Base-by-base conservation (phyloP, 106 monocot species). In the Dioscorea zingiberensis region DNA sequence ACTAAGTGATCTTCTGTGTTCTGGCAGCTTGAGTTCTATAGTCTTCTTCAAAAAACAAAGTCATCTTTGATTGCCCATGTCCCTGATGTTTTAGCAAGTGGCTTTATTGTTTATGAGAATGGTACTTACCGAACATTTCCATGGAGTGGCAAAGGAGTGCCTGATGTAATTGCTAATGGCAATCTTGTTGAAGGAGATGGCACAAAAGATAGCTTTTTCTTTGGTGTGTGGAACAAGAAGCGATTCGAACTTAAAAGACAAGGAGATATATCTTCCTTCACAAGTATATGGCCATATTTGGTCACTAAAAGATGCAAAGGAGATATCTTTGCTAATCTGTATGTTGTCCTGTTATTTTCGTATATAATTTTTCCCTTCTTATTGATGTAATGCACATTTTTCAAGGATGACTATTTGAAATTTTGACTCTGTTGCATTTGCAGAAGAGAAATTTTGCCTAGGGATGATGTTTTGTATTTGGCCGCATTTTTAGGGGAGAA, bases 401-500 rank as follows among this genome's bases (percentile, higher is more conserved):
- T n/a, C n/a, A n/a, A n/a, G n/a, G n/a, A n/a, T n/a, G n/a, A n/a
- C n/a, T n/a, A n/a, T n/a, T 19, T 29, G 21, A 13, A 45, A 32
- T 19, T 3, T 21, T 49, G 23, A 44, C 27, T 57, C 26, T 74
- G 10, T 67, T 66, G 15, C 65, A 6, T 67, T 83, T 84, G 63
- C 86, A 98, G 97, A 81, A 83, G 89, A 73, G 86, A 93, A 26
- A 47, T 2, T 48, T 58, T 98, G 44, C 67, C 84, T 17, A 55
- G 61, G 69, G 74, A 73, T 69, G 97, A 98, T 66, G 47, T 67
- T 53, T 64, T 84, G 10, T 59, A 83, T 76, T 62, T 98, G 55
- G 92, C 92, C 70, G 81, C 97, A 24, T 98, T 86, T 76, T 71
- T 98, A 75, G 97, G 97, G 57, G 82, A 73, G n/a, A 86, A 89